These are phyloP conservation scores for Fusarium sp. DNA, from an alignment of 2,329 filamentous ascomycete genomes.

Conservation along the genomic window DNA sequence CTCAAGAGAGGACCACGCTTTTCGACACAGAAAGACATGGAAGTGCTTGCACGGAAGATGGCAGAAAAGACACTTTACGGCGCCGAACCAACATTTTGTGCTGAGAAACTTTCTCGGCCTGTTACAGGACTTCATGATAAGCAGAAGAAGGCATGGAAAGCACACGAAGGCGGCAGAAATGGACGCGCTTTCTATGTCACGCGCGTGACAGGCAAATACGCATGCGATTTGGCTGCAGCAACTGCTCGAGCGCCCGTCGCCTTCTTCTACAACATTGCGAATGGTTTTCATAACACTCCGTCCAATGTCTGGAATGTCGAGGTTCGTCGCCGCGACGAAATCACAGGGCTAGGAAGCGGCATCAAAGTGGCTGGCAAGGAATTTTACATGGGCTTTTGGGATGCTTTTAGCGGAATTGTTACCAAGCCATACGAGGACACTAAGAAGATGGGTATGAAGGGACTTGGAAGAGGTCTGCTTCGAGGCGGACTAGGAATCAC, in stretches of 20 bases:
- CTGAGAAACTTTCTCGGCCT: constrained; percentile 7
- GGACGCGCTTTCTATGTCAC: constrained; percentile 44
- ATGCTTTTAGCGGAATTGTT: constrained; percentile 74
- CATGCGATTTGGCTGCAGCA: constrained; percentile 69
- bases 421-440: constrained; percentile 72
- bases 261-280: constrained; percentile 74
- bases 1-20: background rate
- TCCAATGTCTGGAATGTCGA: constrained; percentile 70
- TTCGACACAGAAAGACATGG: constrained; percentile 45
- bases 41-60: constrained; percentile 45
- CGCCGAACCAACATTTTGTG: constrained; percentile 56
- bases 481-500: constrained; percentile 56
- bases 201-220: constrained; percentile 62
- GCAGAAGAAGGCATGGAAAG: constrained; percentile 40
- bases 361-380: constrained; percentile 74
- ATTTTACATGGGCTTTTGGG: constrained; percentile 72
- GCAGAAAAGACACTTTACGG: constrained; percentile 56
- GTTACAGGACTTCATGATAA: constrained; percentile 36
- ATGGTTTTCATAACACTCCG: constrained; percentile 79
- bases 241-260: constrained; percentile 74
- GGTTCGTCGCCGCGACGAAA: constrained; percentile 71
- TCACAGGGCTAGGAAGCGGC: constrained; percentile 71
- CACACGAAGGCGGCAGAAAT: constrained; percentile 42
- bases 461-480: constrained; percentile 69
- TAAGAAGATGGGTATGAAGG: constrained; percentile 69